Conservation (phyloP, 805 yeast genomes). For the Metahyphopichia silvanorum region DNA sequence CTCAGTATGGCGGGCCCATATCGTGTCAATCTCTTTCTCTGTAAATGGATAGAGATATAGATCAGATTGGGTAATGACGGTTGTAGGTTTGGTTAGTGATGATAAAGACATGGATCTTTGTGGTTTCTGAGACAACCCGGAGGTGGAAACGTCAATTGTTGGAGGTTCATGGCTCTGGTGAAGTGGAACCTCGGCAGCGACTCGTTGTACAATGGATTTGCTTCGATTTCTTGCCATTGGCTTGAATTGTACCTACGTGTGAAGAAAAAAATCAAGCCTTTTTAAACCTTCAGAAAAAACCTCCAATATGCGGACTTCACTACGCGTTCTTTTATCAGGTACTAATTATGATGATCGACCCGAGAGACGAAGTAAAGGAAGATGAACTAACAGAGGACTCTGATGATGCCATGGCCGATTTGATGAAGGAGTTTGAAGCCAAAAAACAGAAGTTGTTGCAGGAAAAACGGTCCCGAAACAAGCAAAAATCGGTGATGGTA, state of each 20-base stretch:
- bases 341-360: slow-evolving; percentile 36
- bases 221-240: slow-evolving; percentile 48
- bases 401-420: slow-evolving; percentile 33
- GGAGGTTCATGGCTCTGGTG: slow-evolving; percentile 6
- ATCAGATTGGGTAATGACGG: neutral
- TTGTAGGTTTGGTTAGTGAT: neutral
- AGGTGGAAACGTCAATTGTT: neutral
- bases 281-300: too few relatives aligned
- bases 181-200: slow-evolving; percentile 52
- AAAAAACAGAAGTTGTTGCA: slow-evolving; percentile 14
- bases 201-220: slow-evolving; percentile 59
- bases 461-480: slow-evolving; percentile 8
- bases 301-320: too few relatives aligned
- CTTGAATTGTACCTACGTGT: too few relatives aligned
- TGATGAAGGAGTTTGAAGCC: slow-evolving; percentile 35
- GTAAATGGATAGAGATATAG: slow-evolving; percentile 11
- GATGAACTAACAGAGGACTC: slow-evolving; percentile 36
- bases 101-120: slow-evolving; percentile 1
- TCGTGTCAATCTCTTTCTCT: slow-evolving; percentile 4
- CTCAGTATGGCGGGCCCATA: slow-evolving; percentile 34
- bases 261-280: too few relatives aligned
- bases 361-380: slow-evolving; percentile 24
- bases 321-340: too few relatives aligned
- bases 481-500: neutral
- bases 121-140: neutral